These are phyloP conservation scores for Pestalotiopsis fici DNA, from an alignment of 2,329 filamentous ascomycete species.

Conservation along the genomic window DNA sequence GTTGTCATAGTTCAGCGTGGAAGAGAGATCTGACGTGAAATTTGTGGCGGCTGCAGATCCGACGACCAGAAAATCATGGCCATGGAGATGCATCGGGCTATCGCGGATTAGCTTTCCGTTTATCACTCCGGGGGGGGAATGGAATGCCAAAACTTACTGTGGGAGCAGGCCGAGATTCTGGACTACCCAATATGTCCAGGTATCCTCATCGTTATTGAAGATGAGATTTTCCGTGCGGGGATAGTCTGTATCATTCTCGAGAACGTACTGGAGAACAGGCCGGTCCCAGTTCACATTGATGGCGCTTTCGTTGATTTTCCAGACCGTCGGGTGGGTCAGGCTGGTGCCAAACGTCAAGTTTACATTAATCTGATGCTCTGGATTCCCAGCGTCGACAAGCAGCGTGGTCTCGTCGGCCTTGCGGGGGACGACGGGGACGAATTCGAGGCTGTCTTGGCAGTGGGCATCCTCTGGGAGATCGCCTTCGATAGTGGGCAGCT, in stretches of 20 bases:
- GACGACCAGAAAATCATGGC: conserved; percentile 32
- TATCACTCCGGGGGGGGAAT: no score
- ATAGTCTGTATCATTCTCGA: conserved; percentile 17
- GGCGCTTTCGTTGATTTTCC: conserved; percentile 12
- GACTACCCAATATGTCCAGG: conserved; percentile 24
- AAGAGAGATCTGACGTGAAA: conserved; percentile 10
- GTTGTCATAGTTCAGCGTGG: conserved; percentile 34
- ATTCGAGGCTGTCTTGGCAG: conserved; percentile 20
- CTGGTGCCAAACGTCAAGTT: not conserved
- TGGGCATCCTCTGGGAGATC: conserved; percentile 12
- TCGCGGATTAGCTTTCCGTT: not conserved
- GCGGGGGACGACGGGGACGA: conserved; percentile 23
- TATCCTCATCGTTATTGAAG: conserved; percentile 15
- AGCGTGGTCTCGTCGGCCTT: conserved; percentile 27
- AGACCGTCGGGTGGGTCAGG: not conserved
- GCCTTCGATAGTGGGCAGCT: conserved; percentile 31
- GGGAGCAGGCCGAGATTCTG: conserved; percentile 15
- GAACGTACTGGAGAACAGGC: conserved; percentile 27
- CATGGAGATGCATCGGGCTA: conserved; percentile 25
- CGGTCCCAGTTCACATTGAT: conserved; percentile 28
- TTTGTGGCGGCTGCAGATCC: conserved; percentile 13
- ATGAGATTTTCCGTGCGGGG: conserved; percentile 16
- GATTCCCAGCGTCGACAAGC: not conserved
- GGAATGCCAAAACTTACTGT: not conserved
- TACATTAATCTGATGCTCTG: conserved; percentile 1